Evolutionary conservation across 495 filamentous ascomycete species (phyloP).

Genomic region (Aspergillus nanangensis): DNA sequence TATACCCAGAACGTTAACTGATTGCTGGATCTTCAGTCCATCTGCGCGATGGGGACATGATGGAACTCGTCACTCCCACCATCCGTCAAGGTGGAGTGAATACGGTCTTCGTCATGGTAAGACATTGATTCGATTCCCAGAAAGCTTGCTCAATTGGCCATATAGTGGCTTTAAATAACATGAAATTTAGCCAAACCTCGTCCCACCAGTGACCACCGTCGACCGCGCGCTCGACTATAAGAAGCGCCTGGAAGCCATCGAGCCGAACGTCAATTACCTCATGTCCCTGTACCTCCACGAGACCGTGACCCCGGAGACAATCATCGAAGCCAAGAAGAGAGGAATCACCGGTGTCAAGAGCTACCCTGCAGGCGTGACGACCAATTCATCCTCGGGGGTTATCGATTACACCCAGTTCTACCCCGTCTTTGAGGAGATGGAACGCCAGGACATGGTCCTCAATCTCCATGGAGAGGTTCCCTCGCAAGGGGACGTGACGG

Average conservation of each 20-base stretch:
- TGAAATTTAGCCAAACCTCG: slow-evolving; percentile 54
- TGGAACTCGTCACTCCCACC: slow-evolving; percentile 74
- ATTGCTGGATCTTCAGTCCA: slow-evolving; percentile 54
- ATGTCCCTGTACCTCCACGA: slow-evolving; percentile 88
- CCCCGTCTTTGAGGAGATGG: slow-evolving; percentile 77
- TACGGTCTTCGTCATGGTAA: slow-evolving; percentile 78
- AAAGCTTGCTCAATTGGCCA: slow-evolving; percentile 2
- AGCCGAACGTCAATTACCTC: slow-evolving; percentile 70
- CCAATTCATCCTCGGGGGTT: slow-evolving; percentile 80
- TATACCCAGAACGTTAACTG: no score
- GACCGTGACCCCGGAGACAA: slow-evolving; percentile 71
- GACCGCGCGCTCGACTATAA: slow-evolving; percentile 73
- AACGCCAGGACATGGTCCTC: slow-evolving; percentile 57
- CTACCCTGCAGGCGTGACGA: slow-evolving; percentile 67
- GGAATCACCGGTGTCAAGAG: slow-evolving; percentile 50
- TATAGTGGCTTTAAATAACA: slow-evolving; percentile 4
- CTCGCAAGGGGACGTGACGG: slow-evolving; percentile 52
- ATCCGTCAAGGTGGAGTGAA: slow-evolving; percentile 71
- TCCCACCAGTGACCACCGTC: slow-evolving; percentile 73
- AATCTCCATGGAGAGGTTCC: slow-evolving; percentile 61
- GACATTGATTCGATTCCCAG: slow-evolving; percentile 7
- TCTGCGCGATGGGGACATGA: slow-evolving; percentile 75
- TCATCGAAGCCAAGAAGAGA: slow-evolving; percentile 62
- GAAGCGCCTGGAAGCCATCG: slow-evolving; percentile 58
- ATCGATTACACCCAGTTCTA: slow-evolving; percentile 66